Evolutionary conservation across 1,284 basidiomycete genomes (phyloP).

Genomic region (Coriolopsis trogii): DNA sequence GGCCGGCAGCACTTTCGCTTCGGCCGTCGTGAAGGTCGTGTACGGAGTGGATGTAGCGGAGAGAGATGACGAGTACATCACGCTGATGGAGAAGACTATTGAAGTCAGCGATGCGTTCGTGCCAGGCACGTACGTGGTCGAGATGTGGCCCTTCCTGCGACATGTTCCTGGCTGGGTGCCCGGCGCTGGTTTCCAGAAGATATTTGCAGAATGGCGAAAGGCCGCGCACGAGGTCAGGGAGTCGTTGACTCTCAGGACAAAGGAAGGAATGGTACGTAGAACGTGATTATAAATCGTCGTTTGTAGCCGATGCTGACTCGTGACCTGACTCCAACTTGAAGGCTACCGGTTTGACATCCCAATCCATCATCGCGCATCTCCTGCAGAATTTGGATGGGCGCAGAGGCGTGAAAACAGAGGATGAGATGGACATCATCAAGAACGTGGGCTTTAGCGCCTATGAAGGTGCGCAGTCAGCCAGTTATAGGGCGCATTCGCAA

Average conservation of each 20-base stretch:
- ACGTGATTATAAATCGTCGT: not conserved
- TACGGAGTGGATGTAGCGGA: conserved; percentile 10
- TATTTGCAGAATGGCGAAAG: not conserved
- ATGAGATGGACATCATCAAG: not conserved
- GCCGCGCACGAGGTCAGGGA: not conserved
- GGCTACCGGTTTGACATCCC: not conserved
- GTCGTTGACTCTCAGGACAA: no score
- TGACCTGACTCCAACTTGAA: no score
- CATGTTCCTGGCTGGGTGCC: conserved; percentile 15
- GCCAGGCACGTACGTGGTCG: not conserved
- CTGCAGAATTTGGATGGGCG: not conserved
- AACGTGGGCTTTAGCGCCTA: not conserved
- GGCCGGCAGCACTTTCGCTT: not conserved
- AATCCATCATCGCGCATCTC: not conserved
- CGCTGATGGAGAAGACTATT: conserved; percentile 6
- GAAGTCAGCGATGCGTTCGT: not conserved
- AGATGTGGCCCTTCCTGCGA: conserved; percentile 7
- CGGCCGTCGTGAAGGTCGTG: conserved; percentile 8
- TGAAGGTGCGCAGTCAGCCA: not conserved
- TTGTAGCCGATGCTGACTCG: not conserved
- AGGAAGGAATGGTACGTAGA: not conserved
- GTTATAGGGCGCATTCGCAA: not conserved
- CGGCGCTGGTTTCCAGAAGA: conserved; percentile 7
- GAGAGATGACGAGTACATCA: conserved; percentile 11
- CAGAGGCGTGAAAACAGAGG: not conserved